A percentile compares a stretch with the other conserved stretches of the same genome.
Evolutionary conservation across 1,284 basidiomycete species (phyloP).

Genomic region (Xanthoconium separans): DNA sequence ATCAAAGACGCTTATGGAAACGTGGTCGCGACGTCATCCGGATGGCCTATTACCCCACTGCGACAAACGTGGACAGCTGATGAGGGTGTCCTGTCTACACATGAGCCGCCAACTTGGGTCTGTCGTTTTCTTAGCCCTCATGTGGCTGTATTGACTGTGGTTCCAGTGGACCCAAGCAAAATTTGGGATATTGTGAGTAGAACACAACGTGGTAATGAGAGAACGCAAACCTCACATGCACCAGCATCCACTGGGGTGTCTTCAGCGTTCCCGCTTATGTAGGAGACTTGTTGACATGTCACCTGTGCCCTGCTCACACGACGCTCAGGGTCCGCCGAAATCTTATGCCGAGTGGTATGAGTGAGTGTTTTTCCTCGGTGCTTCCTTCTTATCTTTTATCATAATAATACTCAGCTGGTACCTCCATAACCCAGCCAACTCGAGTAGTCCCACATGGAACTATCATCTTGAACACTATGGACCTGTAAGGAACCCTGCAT

Average conservation of each 20-base stretch:
- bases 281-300: slow-evolving; percentile 3
- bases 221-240: not conserved
- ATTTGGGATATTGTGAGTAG: slow-evolving; percentile 56
- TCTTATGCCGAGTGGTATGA: slow-evolving; percentile 60
- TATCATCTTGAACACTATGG: slow-evolving; percentile 54
- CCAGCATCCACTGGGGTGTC: slow-evolving; percentile 59
- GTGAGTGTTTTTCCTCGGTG: slow-evolving; percentile 27
- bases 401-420: slow-evolving; percentile 35
- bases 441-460: slow-evolving; percentile 42
- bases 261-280: slow-evolving; percentile 54
- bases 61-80: slow-evolving; percentile 42
- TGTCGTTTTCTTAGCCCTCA: slow-evolving; percentile 7
- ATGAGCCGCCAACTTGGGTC: slow-evolving; percentile 55
- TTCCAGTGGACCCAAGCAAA: slow-evolving; percentile 48
- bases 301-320: not conserved
- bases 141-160: slow-evolving; percentile 7
- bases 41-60: slow-evolving; percentile 38
- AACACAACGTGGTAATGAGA: not conserved
- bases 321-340: slow-evolving; percentile 34
- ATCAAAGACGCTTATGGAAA: slow-evolving; percentile 36
- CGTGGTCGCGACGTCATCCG: slow-evolving; percentile 32
- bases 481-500: slow-evolving; percentile 29
- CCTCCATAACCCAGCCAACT: slow-evolving; percentile 38
- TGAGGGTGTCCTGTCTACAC: slow-evolving; percentile 35
- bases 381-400: not conserved